Conservation (phyloP, 495 filamentous ascomycete genomes). For the Lichenothelia convexa region DNA sequence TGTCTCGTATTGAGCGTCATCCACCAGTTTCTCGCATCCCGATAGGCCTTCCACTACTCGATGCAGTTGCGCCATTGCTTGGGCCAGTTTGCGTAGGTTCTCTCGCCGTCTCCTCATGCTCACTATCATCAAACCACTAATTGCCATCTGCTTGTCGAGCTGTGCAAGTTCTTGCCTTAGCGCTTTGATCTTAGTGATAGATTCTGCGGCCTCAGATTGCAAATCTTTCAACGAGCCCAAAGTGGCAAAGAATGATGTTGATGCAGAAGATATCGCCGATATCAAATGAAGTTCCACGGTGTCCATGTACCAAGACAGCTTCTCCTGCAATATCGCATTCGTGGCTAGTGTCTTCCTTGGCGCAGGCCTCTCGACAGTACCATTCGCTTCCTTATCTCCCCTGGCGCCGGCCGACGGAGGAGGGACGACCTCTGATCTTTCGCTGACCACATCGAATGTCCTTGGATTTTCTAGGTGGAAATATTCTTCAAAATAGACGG, state of each 20-base stretch:
- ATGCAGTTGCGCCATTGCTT: conserved; percentile 67
- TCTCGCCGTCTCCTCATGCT: conserved; percentile 63
- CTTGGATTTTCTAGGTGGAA: conserved; percentile 94
- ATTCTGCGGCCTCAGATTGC: conserved; percentile 81
- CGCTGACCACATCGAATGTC: conserved; percentile 92
- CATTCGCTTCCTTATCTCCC: conserved; percentile 16
- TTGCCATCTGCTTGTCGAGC: conserved; percentile 74
- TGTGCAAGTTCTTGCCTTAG: conserved; percentile 59
- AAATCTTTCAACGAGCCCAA: conserved; percentile 78
- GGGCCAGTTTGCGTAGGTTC: conserved; percentile 65
- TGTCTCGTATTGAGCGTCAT: conserved; percentile 59
- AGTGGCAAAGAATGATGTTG: conserved; percentile 90
- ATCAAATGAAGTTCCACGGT: conserved; percentile 96
- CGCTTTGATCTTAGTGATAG: conserved; percentile 67
- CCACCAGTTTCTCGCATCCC: conserved; percentile 62
- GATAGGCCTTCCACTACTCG: conserved; percentile 58
- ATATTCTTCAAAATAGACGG: conserved; percentile 84
- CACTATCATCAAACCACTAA: conserved; percentile 71
- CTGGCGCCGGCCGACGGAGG: conserved; percentile 26
- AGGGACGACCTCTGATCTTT: conserved; percentile 78
- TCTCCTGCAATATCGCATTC: conserved; percentile 97
- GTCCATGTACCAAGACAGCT: conserved; percentile 99
- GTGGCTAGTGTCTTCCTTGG: conserved; percentile 80
- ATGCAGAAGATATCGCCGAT: conserved; percentile 84
- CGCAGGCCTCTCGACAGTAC: conserved; percentile 42